phyloP scores from a whole-genome alignment of 2,329 filamentous ascomycete genomes.

The Microthyrium microscopicum region DNA sequence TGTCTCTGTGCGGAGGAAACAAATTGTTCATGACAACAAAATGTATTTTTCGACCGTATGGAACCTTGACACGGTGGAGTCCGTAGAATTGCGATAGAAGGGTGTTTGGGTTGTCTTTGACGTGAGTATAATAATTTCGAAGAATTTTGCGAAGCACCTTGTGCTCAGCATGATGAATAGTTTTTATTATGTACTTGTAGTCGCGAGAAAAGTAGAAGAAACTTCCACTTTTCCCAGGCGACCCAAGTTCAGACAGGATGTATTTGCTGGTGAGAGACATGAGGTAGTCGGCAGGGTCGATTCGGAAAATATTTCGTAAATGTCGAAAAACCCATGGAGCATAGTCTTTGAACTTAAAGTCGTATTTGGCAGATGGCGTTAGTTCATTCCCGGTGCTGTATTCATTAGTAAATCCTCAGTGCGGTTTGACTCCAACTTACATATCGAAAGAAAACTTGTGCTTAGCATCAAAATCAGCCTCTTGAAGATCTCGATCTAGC shows the following conservation, averaged over 20 bases:
- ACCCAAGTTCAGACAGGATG: constrained; percentile 90
- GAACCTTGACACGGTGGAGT: constrained; percentile 92
- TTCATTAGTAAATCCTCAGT: constrained; percentile 8
- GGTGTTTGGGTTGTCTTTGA: constrained; percentile 87
- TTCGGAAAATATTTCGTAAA: constrained; percentile 68
- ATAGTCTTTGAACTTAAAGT: constrained; percentile 99
- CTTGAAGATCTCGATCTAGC: constrained; percentile 74
- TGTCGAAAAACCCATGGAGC: constrained; percentile 98
- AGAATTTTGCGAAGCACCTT: constrained; percentile 72
- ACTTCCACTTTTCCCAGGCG: constrained; percentile 92
- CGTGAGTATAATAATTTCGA: constrained; percentile 86
- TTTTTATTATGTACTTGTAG: constrained; percentile 99
- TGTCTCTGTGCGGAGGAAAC: constrained; percentile 92
- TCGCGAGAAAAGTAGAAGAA: constrained; percentile 99
- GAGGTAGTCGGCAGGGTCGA: constrained; percentile 93
- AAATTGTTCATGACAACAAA: constrained; percentile 99
- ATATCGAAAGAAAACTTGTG: constrained; percentile 99
- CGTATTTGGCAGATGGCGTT: constrained; percentile 95
- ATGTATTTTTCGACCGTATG: constrained; percentile 94
- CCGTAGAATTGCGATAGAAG: constrained; percentile 96
- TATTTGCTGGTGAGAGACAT: constrained; percentile 98
- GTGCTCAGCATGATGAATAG: constrained; percentile 89
- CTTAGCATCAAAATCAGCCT: constrained; percentile 82
- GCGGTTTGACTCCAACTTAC: constrained; percentile 34
- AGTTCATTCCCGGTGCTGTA: constrained; percentile 81